phyloP scores from a whole-genome alignment of 768 basidiomycete genomes.

The Chiua virens region DNA sequence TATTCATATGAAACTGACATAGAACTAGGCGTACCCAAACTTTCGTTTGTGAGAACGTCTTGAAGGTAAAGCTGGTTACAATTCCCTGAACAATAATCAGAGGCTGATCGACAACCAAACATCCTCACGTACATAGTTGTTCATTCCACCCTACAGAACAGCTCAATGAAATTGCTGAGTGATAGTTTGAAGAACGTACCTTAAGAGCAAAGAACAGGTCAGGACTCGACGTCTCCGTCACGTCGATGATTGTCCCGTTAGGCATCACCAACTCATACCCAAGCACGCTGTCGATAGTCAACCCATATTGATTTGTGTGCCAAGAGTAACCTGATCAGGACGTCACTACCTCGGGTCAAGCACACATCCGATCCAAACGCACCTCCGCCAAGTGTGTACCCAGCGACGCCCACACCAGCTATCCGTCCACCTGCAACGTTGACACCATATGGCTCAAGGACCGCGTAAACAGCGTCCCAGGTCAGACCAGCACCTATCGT shows the following conservation, averaged over 20 bases:
- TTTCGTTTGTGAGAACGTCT: slow-evolving; percentile 49
- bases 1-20: not conserved
- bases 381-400: too few species aligned
- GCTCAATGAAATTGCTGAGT: not conserved
- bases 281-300: too few species aligned
- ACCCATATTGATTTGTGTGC: too few species aligned
- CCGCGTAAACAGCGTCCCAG: too few species aligned
- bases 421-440: too few species aligned
- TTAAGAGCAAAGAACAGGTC: slow-evolving; percentile 43
- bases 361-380: too few species aligned
- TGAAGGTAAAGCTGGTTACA: slow-evolving; percentile 54
- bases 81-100: slow-evolving; percentile 40
- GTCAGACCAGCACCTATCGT: too few species aligned
- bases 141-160: slow-evolving; percentile 43
- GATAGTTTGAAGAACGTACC: slow-evolving; percentile 19
- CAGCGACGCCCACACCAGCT: too few species aligned
- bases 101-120: not conserved
- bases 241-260: slow-evolving; percentile 2
- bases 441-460: too few species aligned
- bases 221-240: slow-evolving; percentile 32
- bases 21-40: slow-evolving; percentile 49
- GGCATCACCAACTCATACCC: too few species aligned
- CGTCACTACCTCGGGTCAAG: too few species aligned
- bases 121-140: slow-evolving; percentile 18
- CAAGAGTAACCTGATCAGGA: too few species aligned